Evolutionary conservation across 2,329 filamentous ascomycete genomes (phyloP), one percentile per base, ranked within the genome.

Genomic region (Hymenoscyphus linearis): DNA sequence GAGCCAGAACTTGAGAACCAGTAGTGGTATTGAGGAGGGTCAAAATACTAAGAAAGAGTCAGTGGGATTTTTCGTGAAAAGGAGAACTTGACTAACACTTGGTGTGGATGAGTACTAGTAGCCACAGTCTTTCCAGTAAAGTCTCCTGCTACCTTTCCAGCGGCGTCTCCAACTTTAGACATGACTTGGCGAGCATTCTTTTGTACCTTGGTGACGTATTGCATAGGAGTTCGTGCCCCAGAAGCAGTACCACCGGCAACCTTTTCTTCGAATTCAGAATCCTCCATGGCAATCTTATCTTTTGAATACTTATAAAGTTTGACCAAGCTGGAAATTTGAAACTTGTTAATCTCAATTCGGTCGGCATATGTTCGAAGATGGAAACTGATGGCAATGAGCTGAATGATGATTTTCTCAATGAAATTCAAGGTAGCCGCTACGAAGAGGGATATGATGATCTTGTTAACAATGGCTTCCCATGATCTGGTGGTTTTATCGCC

Each of bases 351-450:
- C 64, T 95, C 91, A 69, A 97, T 97, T 16, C 93, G 82, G 68
- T 93, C 91, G 26, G 90, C 87, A 70, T 98, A 98, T 0, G 93
- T 97, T 52, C 93, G 85, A 61, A 90, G 80, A 73, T 98, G 93
- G 75, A 98, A 98, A 64, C 89, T 92, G 61, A 93, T 93, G 35
- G 93, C 93, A 67, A 98, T 96, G 76, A 96, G 87, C 72, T 97
- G 93, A 60, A 97, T 96, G 67, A 96, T 83, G 63, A 97, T 89
- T 79, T 97, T 98, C 75, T 97, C 93, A 58, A 88, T 80, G 63
- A 95, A 88, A 75, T 98, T 97, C 64, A 97, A 79, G 2, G 86
- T 80, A 0, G 86, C 83, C 64, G 90, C 84, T 14, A 96, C 88
- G 68, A 98, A 93, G n/a, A 96, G 72, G 2, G 90, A 83, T 18